These are phyloP conservation scores for Debaryomyces fabryi DNA, from an alignment of 1,139 yeast species.

Conservation along the genomic window DNA sequence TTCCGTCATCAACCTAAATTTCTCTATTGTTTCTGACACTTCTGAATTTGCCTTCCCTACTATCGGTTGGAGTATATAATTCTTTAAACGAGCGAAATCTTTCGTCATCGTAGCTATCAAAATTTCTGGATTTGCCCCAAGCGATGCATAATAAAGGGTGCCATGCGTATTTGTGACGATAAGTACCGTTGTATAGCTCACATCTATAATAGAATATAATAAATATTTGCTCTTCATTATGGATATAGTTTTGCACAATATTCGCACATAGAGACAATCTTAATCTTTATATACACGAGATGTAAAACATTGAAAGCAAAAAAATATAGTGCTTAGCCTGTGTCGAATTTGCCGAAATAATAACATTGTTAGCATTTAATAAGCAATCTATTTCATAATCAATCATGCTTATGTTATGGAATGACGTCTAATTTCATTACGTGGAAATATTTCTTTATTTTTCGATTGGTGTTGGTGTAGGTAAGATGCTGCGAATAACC, in stretches of 20 bases:
- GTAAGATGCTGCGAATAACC: not conserved
- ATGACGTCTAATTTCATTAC: not conserved
- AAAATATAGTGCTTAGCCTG: not conserved
- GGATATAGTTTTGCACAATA: not conserved
- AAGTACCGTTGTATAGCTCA: slow-evolving; percentile 14
- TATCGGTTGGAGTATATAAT: slow-evolving; percentile 12
- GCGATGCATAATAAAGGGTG: slow-evolving; percentile 23
- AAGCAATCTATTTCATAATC: not conserved
- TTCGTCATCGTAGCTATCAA: slow-evolving; percentile 14
- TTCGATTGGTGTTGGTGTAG: not conserved
- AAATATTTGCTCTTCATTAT: slow-evolving; percentile 1
- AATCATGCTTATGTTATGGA: not conserved
- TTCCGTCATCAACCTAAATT: slow-evolving; percentile 15
- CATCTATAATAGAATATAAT: not conserved
- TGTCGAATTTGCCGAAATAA: not conserved
- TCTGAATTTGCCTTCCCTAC: slow-evolving; percentile 5
- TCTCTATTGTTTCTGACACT: slow-evolving; percentile 16
- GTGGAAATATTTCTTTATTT: not conserved
- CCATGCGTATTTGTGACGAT: slow-evolving; percentile 23
- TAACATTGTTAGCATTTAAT: not conserved
- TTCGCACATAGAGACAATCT: not conserved
- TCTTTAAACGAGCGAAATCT: slow-evolving; percentile 18
- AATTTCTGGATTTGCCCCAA: slow-evolving; percentile 17
- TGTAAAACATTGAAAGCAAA: not conserved
- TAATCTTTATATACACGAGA: not conserved